A percentile compares a stretch with the other conserved stretches of the same genome.
Evolutionary conservation across 371 early-diverging fungal genomes (phyloP).

Genomic region (Mortierella sp.): DNA sequence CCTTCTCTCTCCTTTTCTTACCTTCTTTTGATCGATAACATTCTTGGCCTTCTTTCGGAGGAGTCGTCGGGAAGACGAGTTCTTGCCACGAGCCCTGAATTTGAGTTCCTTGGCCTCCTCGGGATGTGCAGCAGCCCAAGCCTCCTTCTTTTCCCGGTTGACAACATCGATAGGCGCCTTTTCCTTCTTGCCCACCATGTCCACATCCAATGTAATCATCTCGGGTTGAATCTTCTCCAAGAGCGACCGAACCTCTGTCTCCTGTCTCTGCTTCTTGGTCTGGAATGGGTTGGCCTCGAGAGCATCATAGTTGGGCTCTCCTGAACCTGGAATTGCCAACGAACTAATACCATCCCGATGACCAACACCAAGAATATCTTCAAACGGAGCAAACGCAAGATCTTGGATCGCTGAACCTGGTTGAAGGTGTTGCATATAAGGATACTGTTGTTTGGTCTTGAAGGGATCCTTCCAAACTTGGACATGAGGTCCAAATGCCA

Average conservation of each 20-base stretch:
- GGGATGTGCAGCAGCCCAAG: conserved; percentile 57
- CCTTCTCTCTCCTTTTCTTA: conserved; percentile 20
- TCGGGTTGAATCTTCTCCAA: conserved; percentile 84
- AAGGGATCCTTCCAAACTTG: conserved; percentile 92
- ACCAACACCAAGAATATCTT: conserved; percentile 97
- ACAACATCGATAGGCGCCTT: conserved; percentile 62
- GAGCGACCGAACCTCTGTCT: conserved; percentile 91
- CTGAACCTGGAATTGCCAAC: conserved; percentile 93
- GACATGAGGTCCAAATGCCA: conserved; percentile 83
- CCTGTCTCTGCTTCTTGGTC: conserved; percentile 91
- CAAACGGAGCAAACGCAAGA: conserved; percentile 92
- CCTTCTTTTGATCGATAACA: conserved; percentile 77
- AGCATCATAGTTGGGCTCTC: conserved; percentile 98
- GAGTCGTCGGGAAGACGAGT: conserved; percentile 78
- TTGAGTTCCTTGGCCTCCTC: conserved; percentile 61
- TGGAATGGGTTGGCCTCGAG: conserved; percentile 96
- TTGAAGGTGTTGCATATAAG: conserved; percentile 91
- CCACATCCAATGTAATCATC: conserved; percentile 84
- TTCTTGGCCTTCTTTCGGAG: conserved; percentile 83
- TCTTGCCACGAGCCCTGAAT: conserved; percentile 82
- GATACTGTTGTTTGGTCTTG: conserved; percentile 74
- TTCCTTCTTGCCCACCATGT: conserved; percentile 75
- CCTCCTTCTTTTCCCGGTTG: conserved; percentile 60
- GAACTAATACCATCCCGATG: conserved; percentile 85
- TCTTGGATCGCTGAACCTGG: conserved; percentile 65